A percentile compares a stretch with the other conserved stretches of the same genome.
These are phyloP conservation scores for Tephrocybe sp. DNA, from an alignment of 768 basidiomycete genomes.

Conservation along the genomic window DNA sequence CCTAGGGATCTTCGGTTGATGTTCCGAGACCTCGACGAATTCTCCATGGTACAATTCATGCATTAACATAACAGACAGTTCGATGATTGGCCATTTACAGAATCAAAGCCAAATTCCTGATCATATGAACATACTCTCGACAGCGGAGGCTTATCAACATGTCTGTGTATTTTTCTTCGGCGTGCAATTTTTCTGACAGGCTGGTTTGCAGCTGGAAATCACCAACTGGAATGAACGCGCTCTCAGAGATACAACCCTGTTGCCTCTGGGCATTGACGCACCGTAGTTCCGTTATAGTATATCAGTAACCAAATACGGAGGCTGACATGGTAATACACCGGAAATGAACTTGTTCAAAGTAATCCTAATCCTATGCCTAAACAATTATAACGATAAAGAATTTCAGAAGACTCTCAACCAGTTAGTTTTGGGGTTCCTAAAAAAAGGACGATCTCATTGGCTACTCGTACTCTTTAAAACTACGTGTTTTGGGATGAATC, in stretches of 20 bases:
- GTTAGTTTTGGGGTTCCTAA: no score
- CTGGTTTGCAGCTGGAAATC: conserved; percentile 46
- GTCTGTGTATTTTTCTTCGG: conserved; percentile 37
- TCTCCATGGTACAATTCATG: conserved; percentile 40
- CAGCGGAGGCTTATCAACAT: conserved; percentile 55
- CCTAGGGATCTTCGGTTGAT: conserved; percentile 69
- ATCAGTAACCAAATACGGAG: no score
- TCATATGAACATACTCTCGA: conserved; percentile 39
- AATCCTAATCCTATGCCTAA: no score
- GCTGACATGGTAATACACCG: no score
- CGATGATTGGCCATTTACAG: conserved; percentile 26
- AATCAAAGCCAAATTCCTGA: conserved; percentile 41
- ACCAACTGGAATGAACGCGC: conserved; percentile 48
- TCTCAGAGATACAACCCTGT: conserved; percentile 50
- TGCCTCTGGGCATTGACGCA: conserved; percentile 55
- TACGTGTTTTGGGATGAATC: no score
- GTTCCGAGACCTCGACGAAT: conserved; percentile 71
- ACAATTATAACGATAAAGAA: no score
- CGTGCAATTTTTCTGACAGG: not conserved
- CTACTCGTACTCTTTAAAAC: no score
- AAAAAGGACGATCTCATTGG: no score
- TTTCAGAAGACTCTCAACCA: no score
- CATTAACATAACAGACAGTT: not conserved
- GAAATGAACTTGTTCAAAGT: no score
- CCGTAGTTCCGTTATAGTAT: no score